Evolutionary conservation across 2,329 filamentous ascomycete genomes (phyloP), one percentile per base, ranked within the genome.

Genomic region (Phyllosticta citrichinensis): DNA sequence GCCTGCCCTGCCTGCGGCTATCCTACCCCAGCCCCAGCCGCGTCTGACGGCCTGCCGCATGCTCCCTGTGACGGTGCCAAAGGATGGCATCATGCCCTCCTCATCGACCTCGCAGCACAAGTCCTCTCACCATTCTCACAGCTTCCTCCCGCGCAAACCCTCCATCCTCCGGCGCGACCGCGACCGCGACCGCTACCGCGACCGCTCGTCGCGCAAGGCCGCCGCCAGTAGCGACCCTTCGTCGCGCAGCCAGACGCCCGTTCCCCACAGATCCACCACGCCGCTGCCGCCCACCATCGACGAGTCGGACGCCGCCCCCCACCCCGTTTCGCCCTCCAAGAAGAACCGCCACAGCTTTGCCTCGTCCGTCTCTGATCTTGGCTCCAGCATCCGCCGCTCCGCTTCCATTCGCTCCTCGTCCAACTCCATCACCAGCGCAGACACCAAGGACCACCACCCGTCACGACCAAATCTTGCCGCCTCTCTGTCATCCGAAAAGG

Each of bases 401-500:
- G 71, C 73, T 62, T 77, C 74, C n/a, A 68, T 77, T 27, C 73
- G 75, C 62, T 74, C 74, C 56, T 74, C 68, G 64, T 69, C 67
- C 56, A 62, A 64, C 55, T 70, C 68, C 53, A 55, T 60, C 63
- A 62, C 69, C 64, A 47, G 40, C 40, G 40, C 40, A n/a, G 40
- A 47, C 5, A 54, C 58, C 53, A 60, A 71, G 70, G 63, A 69
- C 72, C 62, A 68, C 63, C 59, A n/a, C 30, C 59, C 52, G 12
- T 52, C 40, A 11, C 50, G 47, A 27, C 55, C 68, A 69, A 58
- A 73, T 71, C 40, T 60, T 65, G 50, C 66, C 69, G 65, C 74
- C 68, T 70, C 73, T 57, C 65, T 69, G 63, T 73, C 73, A 27
- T 70, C 72, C 52, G 71, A 74, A 25, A 73, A 74, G 63, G 61